A percentile compares a stretch with the other conserved stretches of the same genome.
phyloP scores from a whole-genome alignment of 352 stramenopile genomes.

The Aphanomyces stellatus region DNA sequence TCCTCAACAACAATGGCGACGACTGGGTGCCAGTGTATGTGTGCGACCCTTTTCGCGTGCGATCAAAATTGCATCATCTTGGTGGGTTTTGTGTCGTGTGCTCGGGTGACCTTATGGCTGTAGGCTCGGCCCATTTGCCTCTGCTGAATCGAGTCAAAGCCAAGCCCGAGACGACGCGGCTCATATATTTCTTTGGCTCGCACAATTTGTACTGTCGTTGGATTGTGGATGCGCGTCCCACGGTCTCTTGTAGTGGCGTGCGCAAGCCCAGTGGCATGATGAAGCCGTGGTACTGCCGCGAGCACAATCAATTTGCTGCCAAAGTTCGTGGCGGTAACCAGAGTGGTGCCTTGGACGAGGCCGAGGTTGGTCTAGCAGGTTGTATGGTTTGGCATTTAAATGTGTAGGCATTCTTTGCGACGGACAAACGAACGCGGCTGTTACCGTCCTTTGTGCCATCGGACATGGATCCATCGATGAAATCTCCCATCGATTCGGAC shows the following conservation, averaged over 20 bases:
- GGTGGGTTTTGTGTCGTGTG: not conserved
- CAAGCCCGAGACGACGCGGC: constrained; percentile 50
- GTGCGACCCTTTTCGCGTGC: constrained; percentile 68
- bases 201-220: constrained; percentile 61
- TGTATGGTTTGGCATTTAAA: not conserved
- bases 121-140: constrained; percentile 46
- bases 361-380: not conserved
- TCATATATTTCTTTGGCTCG: constrained; percentile 84
- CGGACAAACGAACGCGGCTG: not conserved
- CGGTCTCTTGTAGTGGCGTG: not conserved
- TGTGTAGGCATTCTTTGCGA: not conserved
- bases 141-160: constrained; percentile 67
- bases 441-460: not conserved
- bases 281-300: not conserved
- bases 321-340: not conserved
- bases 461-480: too few relatives aligned
- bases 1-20: constrained; percentile 72
- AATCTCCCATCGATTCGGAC: too few relatives aligned
- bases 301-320: not conserved
- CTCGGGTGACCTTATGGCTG: not conserved
- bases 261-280: not conserved
- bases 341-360: not conserved
- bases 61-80: constrained; percentile 24
- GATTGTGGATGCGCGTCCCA: not conserved
- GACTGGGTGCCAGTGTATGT: constrained; percentile 82